Conservation (phyloP, 257 asterid species). For the Solanum tarapatanum region DNA sequence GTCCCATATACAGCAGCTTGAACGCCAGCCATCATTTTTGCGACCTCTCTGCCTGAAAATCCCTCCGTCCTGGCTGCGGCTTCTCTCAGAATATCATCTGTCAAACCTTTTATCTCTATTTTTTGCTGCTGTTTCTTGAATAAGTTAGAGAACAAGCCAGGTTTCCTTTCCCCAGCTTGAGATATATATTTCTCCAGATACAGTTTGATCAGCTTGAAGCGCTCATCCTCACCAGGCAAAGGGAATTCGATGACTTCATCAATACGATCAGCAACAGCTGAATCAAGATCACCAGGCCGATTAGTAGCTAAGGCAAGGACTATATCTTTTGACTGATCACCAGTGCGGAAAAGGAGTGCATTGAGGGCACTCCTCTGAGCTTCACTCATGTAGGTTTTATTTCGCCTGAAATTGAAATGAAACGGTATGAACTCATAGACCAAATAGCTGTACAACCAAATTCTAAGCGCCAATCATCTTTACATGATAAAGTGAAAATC, state of each 20-base stretch:
- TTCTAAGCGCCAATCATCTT: neutral
- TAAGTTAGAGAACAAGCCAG: constrained; percentile 40
- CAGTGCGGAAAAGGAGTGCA: constrained; percentile 83
- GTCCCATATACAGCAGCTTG: constrained; percentile 97
- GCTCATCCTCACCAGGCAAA: constrained; percentile 82
- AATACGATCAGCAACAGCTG: constrained; percentile 90
- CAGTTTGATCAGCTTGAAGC: constrained; percentile 64
- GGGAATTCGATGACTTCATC: constrained; percentile 95
- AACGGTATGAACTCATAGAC: neutral
- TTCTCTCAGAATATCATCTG: constrained; percentile 67
- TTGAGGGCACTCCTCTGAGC: constrained; percentile 98
- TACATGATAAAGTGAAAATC: neutral
- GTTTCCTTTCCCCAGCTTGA: constrained; percentile 60
- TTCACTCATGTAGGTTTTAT: constrained; percentile 95
- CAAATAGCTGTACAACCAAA: neutral
- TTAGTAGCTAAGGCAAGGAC: constrained; percentile 95
- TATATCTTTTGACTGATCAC: constrained; percentile 92
- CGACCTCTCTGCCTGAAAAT: constrained; percentile 92
- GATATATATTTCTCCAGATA: constrained; percentile 78
- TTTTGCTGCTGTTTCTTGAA: constrained; percentile 52
- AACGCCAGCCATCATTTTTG: constrained; percentile 88
- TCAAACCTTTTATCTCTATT: constrained; percentile 63
- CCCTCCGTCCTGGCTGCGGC: constrained; percentile 72
- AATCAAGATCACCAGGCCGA: constrained; percentile 92
- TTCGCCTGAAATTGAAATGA: constrained; percentile 45